These are phyloP conservation scores for Blastocystis sp. DNA, from an alignment of 352 stramenopile species.

Conservation along the genomic window DNA sequence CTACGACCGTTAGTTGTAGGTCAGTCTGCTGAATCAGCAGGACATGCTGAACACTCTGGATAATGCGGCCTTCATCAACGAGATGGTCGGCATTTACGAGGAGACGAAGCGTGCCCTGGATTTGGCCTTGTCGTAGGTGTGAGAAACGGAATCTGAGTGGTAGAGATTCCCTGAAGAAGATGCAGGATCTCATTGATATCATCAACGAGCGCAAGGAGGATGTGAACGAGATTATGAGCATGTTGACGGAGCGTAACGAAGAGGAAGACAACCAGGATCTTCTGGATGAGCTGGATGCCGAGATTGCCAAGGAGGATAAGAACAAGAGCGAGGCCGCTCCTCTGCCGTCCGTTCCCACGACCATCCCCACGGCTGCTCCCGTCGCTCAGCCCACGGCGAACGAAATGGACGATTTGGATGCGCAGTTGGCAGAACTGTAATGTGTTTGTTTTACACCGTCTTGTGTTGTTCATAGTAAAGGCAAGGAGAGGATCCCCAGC, in stretches of 20 bases:
- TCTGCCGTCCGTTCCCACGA: background rate
- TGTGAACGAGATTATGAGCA: constrained; percentile 11
- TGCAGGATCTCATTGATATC: constrained; percentile 49
- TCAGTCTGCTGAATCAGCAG: constrained; percentile 15
- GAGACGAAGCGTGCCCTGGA: constrained; percentile 16
- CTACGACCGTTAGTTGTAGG: background rate
- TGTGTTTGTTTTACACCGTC: constrained; percentile 32
- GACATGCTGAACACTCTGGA: background rate
- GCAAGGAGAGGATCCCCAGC: too few species aligned
- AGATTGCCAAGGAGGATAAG: constrained; percentile 3
- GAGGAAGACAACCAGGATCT: constrained; percentile 28
- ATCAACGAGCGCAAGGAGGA: constrained; percentile 10
- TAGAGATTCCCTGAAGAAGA: constrained; percentile 35
- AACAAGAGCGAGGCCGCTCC: background rate
- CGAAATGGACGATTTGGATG: constrained; percentile 7
- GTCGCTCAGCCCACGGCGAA: background rate
- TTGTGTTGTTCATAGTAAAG: too few species aligned
- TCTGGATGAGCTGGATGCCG: background rate
- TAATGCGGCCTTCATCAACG: constrained; percentile 27
- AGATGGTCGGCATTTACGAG: constrained; percentile 31
- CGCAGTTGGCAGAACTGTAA: constrained; percentile 12
- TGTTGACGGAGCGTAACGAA: background rate
- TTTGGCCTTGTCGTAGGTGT: constrained; percentile 5
- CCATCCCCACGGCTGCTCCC: background rate
- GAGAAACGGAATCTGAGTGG: background rate